Evolutionary conservation across 176 grass and related monocot genomes (phyloP), one percentile per base, ranked within the genome.

Genomic region (Cenchrus purpureus): DNA sequence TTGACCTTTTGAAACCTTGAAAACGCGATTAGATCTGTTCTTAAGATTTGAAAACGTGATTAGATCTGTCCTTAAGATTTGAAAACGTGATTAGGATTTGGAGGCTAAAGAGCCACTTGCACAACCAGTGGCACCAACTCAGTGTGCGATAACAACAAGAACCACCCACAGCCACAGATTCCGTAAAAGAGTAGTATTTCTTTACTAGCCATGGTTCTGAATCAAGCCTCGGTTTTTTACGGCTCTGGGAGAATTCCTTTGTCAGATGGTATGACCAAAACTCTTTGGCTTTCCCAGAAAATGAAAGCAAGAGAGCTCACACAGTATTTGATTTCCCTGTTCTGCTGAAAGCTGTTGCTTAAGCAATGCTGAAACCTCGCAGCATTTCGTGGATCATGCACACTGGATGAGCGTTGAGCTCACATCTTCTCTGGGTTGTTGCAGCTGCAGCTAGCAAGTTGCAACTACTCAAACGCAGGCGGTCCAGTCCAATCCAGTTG

Each of bases 371-470:
- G 20, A 59, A 58, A 15, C 50, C 52, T 12, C 57, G 65, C 51
- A 73, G 22, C 77, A 37, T 67, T 25, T 15, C 16, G 8, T 22
- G 62, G 71, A 28, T 82, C 86, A 77, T 60, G 86, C 79, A 22
- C 48, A 48, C 68, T 40, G 77, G 25, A 68, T 87, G 79, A 80
- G 78, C 60, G 13, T 19, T 52, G 31, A 72, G 42, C 14, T 64
- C 57, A 37, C 37, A 25, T 66, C 8, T 16, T 55, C 8, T 22
- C 40, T 32, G 80, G 81, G 71, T 10, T 25, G 71, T 51, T 74
- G 20, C 46, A 78, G 46, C 43, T 12, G 16, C 68, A 71, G 7
- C 20, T 25, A 4, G 37, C 68, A 19, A 37, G 8, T 46, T 10
- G 10, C 49, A 51, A 51, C 9, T 16, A 51, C 9, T 16, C 2